Percentiles rank a stretch among this genome's conserved stretches.
Conservation (phyloP, 495 filamentous ascomycete genomes). For the Penicillium simplicissimum region DNA sequence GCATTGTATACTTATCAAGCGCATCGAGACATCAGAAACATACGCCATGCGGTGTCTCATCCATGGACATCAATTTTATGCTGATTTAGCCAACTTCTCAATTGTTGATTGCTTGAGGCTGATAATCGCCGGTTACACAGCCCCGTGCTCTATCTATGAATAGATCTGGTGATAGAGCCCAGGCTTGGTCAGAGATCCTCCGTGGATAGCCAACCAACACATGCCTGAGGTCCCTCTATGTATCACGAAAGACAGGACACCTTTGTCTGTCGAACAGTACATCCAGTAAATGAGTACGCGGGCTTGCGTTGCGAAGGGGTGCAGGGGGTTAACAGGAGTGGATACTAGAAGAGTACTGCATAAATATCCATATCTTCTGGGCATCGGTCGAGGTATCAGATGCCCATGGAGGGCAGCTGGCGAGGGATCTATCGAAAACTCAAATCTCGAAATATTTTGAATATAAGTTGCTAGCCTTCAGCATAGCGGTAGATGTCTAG, state of each 20-base stretch:
- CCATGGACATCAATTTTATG: neutral
- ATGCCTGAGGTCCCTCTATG: no score
- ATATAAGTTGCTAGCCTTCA: no score
- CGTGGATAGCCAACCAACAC: neutral
- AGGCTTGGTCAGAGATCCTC: neutral
- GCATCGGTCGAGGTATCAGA: no score
- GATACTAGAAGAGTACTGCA: no score
- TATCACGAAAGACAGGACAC: neutral
- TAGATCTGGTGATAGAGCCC: neutral
- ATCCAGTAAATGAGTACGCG: no score
- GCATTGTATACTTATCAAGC: neutral
- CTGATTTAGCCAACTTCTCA: conserved; percentile 1
- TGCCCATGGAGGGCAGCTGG: no score
- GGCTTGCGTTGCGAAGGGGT: no score
- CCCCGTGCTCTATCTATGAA: conserved; percentile 5
- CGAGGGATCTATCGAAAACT: no score
- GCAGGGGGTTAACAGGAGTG: no score
- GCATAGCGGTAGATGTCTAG: no score
- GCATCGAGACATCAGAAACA: conserved; percentile 8
- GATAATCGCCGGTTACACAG: conserved; percentile 3
- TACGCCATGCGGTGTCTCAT: conserved; percentile 8
- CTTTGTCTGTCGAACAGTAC: neutral
- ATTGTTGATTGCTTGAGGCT: conserved; percentile 4
- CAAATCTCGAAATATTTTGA: no score
- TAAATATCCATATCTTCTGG: no score